These are phyloP conservation scores for Rhodotorula taiwanensis DNA, from an alignment of 768 basidiomycete genomes.

Conservation along the genomic window DNA sequence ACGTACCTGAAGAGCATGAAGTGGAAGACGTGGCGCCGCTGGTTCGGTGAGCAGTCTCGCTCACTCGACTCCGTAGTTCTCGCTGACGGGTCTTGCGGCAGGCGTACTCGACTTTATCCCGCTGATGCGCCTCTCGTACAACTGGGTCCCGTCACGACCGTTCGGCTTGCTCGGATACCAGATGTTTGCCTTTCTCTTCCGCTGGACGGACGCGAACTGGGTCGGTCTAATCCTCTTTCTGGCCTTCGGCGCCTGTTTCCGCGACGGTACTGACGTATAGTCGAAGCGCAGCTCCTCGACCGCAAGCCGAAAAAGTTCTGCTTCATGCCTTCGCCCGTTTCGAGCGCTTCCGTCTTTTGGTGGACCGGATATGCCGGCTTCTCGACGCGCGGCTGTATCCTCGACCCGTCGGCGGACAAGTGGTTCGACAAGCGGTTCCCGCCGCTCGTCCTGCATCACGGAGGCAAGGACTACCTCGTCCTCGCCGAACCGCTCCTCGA, in stretches of 20 bases:
- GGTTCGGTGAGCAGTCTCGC: conserved; percentile 45
- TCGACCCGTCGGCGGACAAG: conserved; percentile 45
- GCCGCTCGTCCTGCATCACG: conserved; percentile 47
- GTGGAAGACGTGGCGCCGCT: conserved; percentile 50
- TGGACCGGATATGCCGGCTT: conserved; percentile 48
- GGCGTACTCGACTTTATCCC: conserved; percentile 53
- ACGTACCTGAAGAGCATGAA: conserved; percentile 48
- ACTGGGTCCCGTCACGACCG: conserved; percentile 48
- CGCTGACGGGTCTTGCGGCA: conserved; percentile 1
- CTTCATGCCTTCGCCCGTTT: conserved; percentile 52
- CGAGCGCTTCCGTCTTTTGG: conserved; percentile 47
- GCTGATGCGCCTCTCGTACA: conserved; percentile 51
- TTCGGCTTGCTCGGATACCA: conserved; percentile 49
- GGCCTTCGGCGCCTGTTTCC: neutral
- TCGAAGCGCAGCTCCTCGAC: conserved; percentile 43
- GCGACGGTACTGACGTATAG: neutral
- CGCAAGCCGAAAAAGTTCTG: conserved; percentile 53
- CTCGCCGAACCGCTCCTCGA: conserved; percentile 50
- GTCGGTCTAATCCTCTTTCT: conserved; percentile 20
- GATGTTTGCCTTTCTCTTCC: conserved; percentile 52
- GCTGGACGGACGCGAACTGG: conserved; percentile 53
- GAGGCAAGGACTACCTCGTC: conserved; percentile 50
- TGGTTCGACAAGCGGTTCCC: conserved; percentile 53
- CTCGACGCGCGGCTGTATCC: conserved; percentile 48
- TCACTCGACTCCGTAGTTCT: no score